Base-by-base conservation (phyloP, 192 early-diverging fungal genomes). In the Backusella australiensis region DNA sequence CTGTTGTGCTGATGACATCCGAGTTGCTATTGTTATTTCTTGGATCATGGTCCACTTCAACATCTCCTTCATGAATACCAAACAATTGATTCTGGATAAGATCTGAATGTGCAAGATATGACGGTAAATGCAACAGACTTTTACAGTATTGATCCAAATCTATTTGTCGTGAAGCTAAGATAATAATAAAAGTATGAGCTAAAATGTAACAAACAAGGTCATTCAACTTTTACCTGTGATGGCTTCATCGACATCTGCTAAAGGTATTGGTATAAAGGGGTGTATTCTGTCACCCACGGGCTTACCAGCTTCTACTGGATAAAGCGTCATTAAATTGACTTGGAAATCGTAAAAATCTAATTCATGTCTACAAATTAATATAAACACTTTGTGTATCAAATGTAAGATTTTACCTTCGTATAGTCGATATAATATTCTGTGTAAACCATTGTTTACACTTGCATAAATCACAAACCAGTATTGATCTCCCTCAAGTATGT, bases 391-490 rank as follows among this genome's bases (percentile, higher is more conserved):
- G 32, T 32, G 32, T 32, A 32, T 32, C 32, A 32, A 32, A 32
- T 38, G 3, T 69, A 49, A 49, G 46, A 49, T 0, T 0, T 32
- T 26, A 81, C 80, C 80, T 75, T 94, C 93, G 77, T 94, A 94
- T 9, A 90, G 80, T 46, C 93, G 88, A 75, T 88, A 92, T 15
- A 94, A 76, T 67, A 87, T 86, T 71, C 93, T 86, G 56, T 86
- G 85, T 8, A 84, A 80, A 29, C 90, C 90, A 66, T 88, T 83
- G 65, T 69, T 66, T 32, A 91, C 80, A 38, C 86, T 79, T 19
- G 87, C 87, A 71, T 84, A 83, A n/a, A 94, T 82, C 36, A 90
- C 81, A 82, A 92, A 94, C 86, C 91, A 87, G 78, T 90, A 93
- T n/a, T 87, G 87, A 77, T 89, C 91, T 41, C 88, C 91, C 69